Percentiles rank a stretch among this genome's conserved stretches.
Conservation (phyloP, 2,329 filamentous ascomycete species). For the Zymoseptoria tritici region DNA sequence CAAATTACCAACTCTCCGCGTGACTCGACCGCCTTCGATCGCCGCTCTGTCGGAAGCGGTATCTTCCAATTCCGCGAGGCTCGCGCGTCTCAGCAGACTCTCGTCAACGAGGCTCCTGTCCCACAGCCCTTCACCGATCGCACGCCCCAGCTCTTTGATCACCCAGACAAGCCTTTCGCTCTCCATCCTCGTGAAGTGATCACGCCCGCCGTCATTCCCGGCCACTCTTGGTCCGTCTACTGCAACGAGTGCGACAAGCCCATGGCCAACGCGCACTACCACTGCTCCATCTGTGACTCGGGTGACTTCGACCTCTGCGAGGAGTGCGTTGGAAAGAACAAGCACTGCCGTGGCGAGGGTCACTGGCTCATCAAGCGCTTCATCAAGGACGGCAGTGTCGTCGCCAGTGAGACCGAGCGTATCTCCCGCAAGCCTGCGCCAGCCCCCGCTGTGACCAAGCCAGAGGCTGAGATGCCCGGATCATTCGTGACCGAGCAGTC, state of each 20-base stretch:
- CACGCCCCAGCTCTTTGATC: constrained; percentile 19
- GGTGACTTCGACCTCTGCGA: constrained; percentile 93
- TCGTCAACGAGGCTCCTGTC: constrained; percentile 30
- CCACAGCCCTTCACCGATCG: constrained; percentile 33
- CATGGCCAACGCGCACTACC: constrained; percentile 78
- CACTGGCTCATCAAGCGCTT: constrained; percentile 95
- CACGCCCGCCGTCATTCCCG: constrained; percentile 26
- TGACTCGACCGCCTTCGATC: constrained; percentile 22
- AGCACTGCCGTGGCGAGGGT: constrained; percentile 66
- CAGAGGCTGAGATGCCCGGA: constrained; percentile 35
- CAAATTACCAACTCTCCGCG: constrained; percentile 6
- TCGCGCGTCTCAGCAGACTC: constrained; percentile 25
- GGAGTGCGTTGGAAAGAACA: constrained; percentile 65
- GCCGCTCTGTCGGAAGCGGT: constrained; percentile 28
- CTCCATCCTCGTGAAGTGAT: constrained; percentile 35
- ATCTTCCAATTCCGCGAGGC: constrained; percentile 34
- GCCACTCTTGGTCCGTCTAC: constrained; percentile 66
- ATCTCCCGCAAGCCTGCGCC: constrained; percentile 40
- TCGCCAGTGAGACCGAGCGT: constrained; percentile 78
- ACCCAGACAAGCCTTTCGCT: constrained; percentile 22
- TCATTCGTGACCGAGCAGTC: constrained; percentile 37
- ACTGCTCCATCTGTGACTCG: constrained; percentile 87
- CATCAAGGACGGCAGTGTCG: constrained; percentile 68
- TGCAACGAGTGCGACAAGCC: constrained; percentile 83
- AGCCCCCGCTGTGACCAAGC: constrained; percentile 16